A percentile compares a stretch with the other conserved stretches of the same genome.
These are phyloP conservation scores for Zymoseptoria ardabiliae DNA, from an alignment of 2,329 filamentous ascomycete species.

Conservation along the genomic window DNA sequence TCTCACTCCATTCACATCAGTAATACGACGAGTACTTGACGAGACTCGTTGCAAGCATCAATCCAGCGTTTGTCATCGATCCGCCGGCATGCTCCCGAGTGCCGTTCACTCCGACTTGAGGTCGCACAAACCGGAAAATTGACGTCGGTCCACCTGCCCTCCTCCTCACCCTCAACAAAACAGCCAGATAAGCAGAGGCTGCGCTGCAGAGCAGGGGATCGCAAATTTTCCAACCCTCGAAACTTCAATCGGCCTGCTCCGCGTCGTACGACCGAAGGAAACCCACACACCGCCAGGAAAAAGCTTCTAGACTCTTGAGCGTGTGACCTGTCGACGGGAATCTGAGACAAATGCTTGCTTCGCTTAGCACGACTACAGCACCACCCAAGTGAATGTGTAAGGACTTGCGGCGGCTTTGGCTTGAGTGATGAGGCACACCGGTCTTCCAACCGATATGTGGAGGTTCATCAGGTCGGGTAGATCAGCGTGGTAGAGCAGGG, in stretches of 20 bases:
- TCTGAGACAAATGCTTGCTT: neutral
- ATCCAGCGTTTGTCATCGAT: neutral
- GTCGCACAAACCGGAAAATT: neutral
- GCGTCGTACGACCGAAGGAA: neutral
- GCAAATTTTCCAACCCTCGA: neutral
- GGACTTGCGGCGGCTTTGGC: neutral
- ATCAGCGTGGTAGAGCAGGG: neutral
- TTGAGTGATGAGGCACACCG: neutral
- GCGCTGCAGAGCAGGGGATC: no score
- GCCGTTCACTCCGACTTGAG: neutral
- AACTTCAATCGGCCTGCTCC: neutral
- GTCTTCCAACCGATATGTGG: neutral
- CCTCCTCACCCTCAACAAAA: neutral
- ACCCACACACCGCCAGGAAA: neutral
- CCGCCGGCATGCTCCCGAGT: neutral
- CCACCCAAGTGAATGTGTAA: no score
- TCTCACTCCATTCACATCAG: no score
- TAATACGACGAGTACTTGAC: neutral
- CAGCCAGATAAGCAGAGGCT: neutral
- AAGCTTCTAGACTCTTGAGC: neutral
- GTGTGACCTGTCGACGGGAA: neutral
- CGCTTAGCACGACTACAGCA: neutral
- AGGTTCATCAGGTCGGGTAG: neutral
- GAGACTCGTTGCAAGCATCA: neutral
- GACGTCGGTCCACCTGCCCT: neutral